Evolutionary conservation across 75 land plant species (phyloP).

Genomic region (Pseudotsuga menziesii): DNA sequence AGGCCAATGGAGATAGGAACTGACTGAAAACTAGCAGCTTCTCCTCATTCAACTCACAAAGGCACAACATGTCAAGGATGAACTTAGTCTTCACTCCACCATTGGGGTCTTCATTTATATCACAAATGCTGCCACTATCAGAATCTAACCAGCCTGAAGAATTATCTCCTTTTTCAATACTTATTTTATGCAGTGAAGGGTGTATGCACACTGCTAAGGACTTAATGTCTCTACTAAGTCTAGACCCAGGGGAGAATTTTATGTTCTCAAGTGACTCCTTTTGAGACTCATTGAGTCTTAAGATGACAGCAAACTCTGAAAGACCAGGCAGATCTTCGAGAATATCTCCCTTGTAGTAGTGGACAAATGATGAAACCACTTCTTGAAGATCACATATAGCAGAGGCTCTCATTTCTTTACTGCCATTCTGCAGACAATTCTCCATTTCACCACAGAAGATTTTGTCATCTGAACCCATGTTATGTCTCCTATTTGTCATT

Average conservation of each 20-base stretch:
- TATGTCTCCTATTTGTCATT: conserved; percentile 28
- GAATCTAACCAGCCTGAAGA: conserved; percentile 8
- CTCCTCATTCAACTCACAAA: conserved; percentile 52
- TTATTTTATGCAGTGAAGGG: conserved; percentile 37
- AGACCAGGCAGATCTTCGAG: conserved; percentile 77
- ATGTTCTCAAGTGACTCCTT: conserved; percentile 17
- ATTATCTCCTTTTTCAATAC: conserved; percentile 5
- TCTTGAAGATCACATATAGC: conserved; percentile 39
- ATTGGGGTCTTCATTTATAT: conserved; percentile 24
- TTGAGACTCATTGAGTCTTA: conserved; percentile 46
- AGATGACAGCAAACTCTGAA: conserved; percentile 61
- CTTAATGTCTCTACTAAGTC: conserved; percentile 30
- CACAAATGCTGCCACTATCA: not conserved
- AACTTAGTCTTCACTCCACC: conserved; percentile 78
- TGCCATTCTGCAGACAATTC: conserved; percentile 41
- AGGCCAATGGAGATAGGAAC: conserved; percentile 50
- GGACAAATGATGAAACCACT: conserved; percentile 8
- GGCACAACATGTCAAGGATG: conserved; percentile 48
- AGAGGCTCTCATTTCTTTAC: conserved; percentile 28
- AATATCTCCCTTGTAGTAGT: conserved; percentile 78
- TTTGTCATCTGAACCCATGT: conserved; percentile 13
- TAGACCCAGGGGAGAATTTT: conserved; percentile 12
- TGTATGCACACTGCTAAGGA: conserved; percentile 52
- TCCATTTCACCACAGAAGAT: conserved; percentile 49
- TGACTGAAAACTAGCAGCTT: conserved; percentile 78